Conservation (phyloP, 805 yeast species). For the Suhomyces sp. region DNA sequence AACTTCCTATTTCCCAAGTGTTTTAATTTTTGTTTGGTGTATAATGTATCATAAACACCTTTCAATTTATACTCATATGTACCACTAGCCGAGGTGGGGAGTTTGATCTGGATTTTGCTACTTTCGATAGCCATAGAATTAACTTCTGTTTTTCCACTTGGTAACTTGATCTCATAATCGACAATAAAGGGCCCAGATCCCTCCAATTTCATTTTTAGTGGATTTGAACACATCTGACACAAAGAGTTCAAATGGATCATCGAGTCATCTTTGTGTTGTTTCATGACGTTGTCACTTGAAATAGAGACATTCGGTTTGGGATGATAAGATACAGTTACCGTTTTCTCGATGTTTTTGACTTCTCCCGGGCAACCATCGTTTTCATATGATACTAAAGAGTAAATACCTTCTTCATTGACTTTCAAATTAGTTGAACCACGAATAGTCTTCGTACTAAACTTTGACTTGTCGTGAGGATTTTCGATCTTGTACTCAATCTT, state of each 20-base stretch:
- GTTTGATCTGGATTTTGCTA: constrained; percentile 29
- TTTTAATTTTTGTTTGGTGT: constrained; percentile 38
- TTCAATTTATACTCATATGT: constrained; percentile 58
- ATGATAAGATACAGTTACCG: constrained; percentile 22
- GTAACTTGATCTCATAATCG: constrained; percentile 60
- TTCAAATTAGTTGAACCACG: constrained; percentile 20
- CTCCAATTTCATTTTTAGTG: constrained; percentile 39
- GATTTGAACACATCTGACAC: constrained; percentile 31
- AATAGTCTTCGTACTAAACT: constrained; percentile 9
- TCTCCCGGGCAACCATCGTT: constrained; percentile 49
- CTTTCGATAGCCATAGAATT: constrained; percentile 33
- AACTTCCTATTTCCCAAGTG: constrained; percentile 3
- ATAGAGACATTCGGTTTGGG: constrained; percentile 25
- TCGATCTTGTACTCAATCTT: constrained; percentile 30
- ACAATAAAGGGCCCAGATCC: constrained; percentile 71
- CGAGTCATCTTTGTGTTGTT: constrained; percentile 25
- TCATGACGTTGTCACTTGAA: constrained; percentile 14
- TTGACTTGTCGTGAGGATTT: constrained; percentile 23
- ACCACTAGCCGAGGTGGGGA: constrained; percentile 52
- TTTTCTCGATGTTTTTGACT: constrained; percentile 19
- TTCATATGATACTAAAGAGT: constrained; percentile 36
- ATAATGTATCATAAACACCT: constrained; percentile 65
- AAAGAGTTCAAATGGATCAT: constrained; percentile 25
- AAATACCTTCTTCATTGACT: constrained; percentile 43
- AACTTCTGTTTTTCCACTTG: constrained; percentile 49